A percentile compares a stretch with the other conserved stretches of the same genome.
These are phyloP conservation scores for Venturia asperata DNA, from an alignment of 2,329 filamentous ascomycete species.

Conservation along the genomic window DNA sequence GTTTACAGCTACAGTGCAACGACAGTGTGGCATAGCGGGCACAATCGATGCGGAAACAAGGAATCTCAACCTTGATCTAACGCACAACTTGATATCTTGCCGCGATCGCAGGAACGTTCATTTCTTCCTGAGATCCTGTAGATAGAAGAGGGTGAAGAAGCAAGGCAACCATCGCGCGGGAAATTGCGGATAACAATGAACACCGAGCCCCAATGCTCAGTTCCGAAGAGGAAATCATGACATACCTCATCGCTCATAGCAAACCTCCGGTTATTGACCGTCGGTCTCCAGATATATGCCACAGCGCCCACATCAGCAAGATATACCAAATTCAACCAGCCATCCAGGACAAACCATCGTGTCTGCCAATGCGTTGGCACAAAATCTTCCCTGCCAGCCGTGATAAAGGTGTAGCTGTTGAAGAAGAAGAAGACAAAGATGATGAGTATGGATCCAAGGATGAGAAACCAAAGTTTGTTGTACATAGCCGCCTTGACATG, in stretches of 20 bases:
- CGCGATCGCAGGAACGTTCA: too few species aligned
- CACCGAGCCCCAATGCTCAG: background rate
- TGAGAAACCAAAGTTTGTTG: slow-evolving; percentile 97
- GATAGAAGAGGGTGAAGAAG: background rate
- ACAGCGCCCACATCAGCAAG: slow-evolving; percentile 88
- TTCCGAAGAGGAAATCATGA: slow-evolving; percentile 3
- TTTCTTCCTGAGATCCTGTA: background rate
- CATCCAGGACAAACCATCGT: slow-evolving; percentile 93
- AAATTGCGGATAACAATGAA: too few species aligned
- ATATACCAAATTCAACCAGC: slow-evolving; percentile 95
- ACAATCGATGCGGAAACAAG: too few species aligned
- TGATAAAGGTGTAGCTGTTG: slow-evolving; percentile 92
- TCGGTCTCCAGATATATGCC: slow-evolving; percentile 93
- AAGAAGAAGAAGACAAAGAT: slow-evolving; percentile 99
- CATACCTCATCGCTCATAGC: slow-evolving; percentile 93
- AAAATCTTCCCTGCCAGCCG: slow-evolving; percentile 75
- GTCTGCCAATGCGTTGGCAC: slow-evolving; percentile 97
- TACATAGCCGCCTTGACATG: slow-evolving; percentile 93
- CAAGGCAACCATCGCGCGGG: too few species aligned
- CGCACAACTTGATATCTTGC: too few species aligned
- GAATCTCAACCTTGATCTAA: too few species aligned
- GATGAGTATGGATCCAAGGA: slow-evolving; percentile 82
- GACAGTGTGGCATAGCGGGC: background rate
- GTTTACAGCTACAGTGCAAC: background rate
- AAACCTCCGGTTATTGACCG: slow-evolving; percentile 91